phyloP scores from a whole-genome alignment of 352 stramenopile genomes.

The Pythium rishiriense region DNA sequence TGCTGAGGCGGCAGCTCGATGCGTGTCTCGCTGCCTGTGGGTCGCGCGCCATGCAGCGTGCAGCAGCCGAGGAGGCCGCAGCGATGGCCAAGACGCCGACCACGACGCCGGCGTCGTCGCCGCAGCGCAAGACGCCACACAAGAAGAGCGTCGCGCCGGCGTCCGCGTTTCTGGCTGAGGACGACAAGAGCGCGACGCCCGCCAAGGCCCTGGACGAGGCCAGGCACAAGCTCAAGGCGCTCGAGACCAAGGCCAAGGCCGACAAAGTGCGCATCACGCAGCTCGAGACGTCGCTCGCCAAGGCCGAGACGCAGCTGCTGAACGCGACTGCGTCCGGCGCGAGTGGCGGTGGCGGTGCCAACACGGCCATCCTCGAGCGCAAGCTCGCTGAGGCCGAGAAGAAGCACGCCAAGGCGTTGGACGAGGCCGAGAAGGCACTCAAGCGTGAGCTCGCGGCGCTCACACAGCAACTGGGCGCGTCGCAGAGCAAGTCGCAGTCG shows the following conservation, averaged over 20 bases:
- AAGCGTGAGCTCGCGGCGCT: constrained; percentile 53
- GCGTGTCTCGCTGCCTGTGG: constrained; percentile 45
- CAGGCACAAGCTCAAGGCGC: constrained; percentile 73
- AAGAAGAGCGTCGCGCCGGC: constrained; percentile 29
- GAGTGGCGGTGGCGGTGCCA: constrained; percentile 21
- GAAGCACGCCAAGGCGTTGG: constrained; percentile 69
- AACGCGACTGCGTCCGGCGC: constrained; percentile 9
- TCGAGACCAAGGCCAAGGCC: constrained; percentile 65
- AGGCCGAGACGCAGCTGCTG: constrained; percentile 44
- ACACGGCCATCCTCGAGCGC: constrained; percentile 41
- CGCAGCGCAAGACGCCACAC: constrained; percentile 17
- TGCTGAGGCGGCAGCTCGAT: constrained; percentile 68
- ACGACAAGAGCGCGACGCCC: not conserved
- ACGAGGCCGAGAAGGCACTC: constrained; percentile 61
- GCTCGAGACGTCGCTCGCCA: constrained; percentile 60
- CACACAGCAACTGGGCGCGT: constrained; percentile 46
- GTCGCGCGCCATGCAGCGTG: constrained; percentile 31
- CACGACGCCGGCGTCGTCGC: constrained; percentile 18
- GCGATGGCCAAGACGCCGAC: constrained; percentile 3
- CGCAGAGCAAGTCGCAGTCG: constrained; percentile 41
- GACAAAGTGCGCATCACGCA: constrained; percentile 79
- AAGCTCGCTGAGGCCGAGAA: constrained; percentile 76
- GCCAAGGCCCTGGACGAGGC: constrained; percentile 48
- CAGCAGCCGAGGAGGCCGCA: constrained; percentile 25
- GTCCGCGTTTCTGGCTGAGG: not conserved